Conservation (phyloP, 140 eudicot species). For the Ambrosia hybrid region DNA sequence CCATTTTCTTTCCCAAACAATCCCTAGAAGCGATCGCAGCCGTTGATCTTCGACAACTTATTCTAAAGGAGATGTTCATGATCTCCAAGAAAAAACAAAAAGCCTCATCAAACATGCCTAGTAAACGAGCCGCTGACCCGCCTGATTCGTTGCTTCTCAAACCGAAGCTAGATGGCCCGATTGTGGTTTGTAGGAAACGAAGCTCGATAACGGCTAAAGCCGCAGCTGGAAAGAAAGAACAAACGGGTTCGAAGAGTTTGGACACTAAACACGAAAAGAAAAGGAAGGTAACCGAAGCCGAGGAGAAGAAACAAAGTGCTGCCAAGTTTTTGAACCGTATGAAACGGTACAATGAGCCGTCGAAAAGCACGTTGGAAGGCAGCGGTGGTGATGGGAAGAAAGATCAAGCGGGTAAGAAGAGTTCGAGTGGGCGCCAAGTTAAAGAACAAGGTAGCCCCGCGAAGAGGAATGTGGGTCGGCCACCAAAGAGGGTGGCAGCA, state of each 20-base stretch:
- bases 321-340: constrained; percentile 54
- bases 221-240: constrained; percentile 40
- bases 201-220: constrained; percentile 67
- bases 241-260: constrained; percentile 21
- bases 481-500: constrained; percentile 63
- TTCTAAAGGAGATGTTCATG: constrained; percentile 49
- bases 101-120: constrained; percentile 25
- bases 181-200: constrained; percentile 66
- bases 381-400: constrained; percentile 41
- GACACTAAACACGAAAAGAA: constrained; percentile 26
- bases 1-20: constrained; percentile 52
- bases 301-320: constrained; percentile 53
- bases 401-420: constrained; percentile 34
- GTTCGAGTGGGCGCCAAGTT: constrained; percentile 27
- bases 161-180: constrained; percentile 44
- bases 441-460: constrained; percentile 54
- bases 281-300: constrained; percentile 38
- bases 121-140: constrained; percentile 42
- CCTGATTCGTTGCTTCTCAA: constrained; percentile 41
- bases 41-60: constrained; percentile 48
- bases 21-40: constrained; percentile 59
- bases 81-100: constrained; percentile 32
- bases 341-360: constrained; percentile 44
- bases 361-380: constrained; percentile 35
- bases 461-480: constrained; percentile 57